Percentiles rank a stretch among this genome's conserved stretches.
phyloP scores from a whole-genome alignment of 179 eudicot species.

The Vitellaria paradoxa region DNA sequence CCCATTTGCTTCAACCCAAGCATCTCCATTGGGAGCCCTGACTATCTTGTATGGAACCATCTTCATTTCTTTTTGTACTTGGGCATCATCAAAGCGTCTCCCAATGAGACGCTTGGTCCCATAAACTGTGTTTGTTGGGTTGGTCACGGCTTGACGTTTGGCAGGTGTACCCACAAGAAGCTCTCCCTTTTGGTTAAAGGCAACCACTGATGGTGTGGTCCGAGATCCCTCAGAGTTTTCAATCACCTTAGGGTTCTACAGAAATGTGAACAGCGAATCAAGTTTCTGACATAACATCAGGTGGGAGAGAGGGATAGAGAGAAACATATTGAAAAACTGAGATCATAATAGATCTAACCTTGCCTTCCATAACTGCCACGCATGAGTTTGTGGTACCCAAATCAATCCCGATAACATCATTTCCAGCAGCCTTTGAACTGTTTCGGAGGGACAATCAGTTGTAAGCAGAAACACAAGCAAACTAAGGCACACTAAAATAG shows the following conservation, averaged over 20 bases:
- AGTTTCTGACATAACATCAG: neutral
- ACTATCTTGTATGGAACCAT: constrained; percentile 96
- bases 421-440: constrained; percentile 72
- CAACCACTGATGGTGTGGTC: constrained; percentile 92
- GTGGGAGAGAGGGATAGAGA: no score
- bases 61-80: constrained; percentile 89
- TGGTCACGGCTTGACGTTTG: constrained; percentile 96
- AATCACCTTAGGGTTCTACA: constrained; percentile 79
- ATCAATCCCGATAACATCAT: constrained; percentile 86
- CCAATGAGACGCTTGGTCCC: constrained; percentile 93
- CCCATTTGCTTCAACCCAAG: constrained; percentile 98
- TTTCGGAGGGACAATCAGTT: constrained; percentile 6
- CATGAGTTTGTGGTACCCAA: constrained; percentile 95
- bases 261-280: neutral
- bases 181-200: constrained; percentile 76
- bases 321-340: neutral
- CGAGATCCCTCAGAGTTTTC: constrained; percentile 96
- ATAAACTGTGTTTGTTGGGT: constrained; percentile 79
- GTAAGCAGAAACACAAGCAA: neutral
- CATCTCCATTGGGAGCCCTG: constrained; percentile 91
- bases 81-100: constrained; percentile 80
- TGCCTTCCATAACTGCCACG: constrained; percentile 91
- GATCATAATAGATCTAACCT: constrained; percentile 38
- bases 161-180: constrained; percentile 92
- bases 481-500: neutral